These are phyloP conservation scores for Lachancea kluyveri DNA, from an alignment of 805 yeast genomes.

Conservation along the genomic window DNA sequence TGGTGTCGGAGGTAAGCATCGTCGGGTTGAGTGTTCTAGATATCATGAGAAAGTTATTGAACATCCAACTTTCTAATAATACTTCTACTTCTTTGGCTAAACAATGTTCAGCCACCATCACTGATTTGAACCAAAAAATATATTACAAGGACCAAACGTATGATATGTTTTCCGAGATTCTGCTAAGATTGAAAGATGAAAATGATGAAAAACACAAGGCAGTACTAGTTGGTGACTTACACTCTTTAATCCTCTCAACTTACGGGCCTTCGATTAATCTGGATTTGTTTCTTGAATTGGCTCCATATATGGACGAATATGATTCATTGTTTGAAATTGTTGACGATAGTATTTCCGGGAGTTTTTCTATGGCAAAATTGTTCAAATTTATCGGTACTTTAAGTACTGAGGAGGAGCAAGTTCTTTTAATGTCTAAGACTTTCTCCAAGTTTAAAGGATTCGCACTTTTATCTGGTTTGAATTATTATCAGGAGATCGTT, in stretches of 20 bases:
- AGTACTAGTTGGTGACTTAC: conserved; percentile 18
- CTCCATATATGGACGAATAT: conserved; percentile 13
- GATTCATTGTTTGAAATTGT: conserved; percentile 17
- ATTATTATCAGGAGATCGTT: conserved; percentile 20
- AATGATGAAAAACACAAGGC: conserved; percentile 20
- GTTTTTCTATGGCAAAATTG: conserved; percentile 17
- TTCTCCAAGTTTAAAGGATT: conserved; percentile 23
- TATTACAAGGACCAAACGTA: conserved; percentile 83
- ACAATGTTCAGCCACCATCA: conserved; percentile 52
- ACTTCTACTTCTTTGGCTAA: conserved; percentile 28
- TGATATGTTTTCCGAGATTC: conserved; percentile 70
- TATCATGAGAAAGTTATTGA: conserved; percentile 53
- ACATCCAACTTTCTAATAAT: conserved; percentile 37
- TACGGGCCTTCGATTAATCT: conserved; percentile 20
- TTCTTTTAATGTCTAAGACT: conserved; percentile 17
- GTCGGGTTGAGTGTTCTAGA: conserved; percentile 85
- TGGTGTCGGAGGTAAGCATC: conserved; percentile 75
- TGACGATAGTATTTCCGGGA: conserved; percentile 17
- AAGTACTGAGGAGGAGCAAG: conserved; percentile 10
- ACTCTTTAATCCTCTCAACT: conserved; percentile 17
- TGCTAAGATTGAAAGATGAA: conserved; percentile 35
- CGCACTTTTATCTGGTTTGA: conserved; percentile 29
- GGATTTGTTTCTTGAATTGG: conserved; percentile 23
- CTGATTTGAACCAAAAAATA: conserved; percentile 66
- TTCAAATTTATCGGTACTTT: conserved; percentile 13